Percentiles rank a stretch among this genome's conserved stretches.
Evolutionary conservation across 2,329 filamentous ascomycete species (phyloP).

Genomic region (Lachnellula suecica): DNA sequence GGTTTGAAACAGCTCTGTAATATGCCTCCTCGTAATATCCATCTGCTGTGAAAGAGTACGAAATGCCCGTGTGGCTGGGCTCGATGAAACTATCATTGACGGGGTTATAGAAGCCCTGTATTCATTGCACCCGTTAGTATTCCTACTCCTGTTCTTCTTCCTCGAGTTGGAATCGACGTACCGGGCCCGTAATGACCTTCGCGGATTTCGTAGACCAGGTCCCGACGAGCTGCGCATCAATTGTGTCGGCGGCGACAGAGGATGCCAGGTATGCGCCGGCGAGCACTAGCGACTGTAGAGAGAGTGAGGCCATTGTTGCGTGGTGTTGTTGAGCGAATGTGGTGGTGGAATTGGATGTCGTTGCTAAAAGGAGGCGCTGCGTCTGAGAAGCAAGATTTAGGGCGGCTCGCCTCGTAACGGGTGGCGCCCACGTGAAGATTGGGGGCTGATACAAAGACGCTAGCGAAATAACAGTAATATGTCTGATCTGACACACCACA

Average conservation of each 20-base stretch:
- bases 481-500: too few relatives aligned
- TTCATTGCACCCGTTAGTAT: too few relatives aligned
- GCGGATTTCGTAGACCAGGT: slow-evolving; percentile 73
- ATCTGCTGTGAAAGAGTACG: slow-evolving; percentile 70
- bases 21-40: slow-evolving; percentile 69
- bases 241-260: slow-evolving; percentile 38
- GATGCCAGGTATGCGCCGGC: slow-evolving; percentile 26
- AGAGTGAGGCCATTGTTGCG: slow-evolving; percentile 30
- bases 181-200: slow-evolving; percentile 67
- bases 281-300: slow-evolving; percentile 37
- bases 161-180: slow-evolving; percentile 41
- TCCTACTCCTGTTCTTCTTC: too few relatives aligned
- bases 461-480: too few relatives aligned
- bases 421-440: too few relatives aligned
- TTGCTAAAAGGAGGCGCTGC: background rate
- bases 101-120: slow-evolving; percentile 68
- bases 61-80: slow-evolving; percentile 65
- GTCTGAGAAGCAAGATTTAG: slow-evolving; percentile 13
- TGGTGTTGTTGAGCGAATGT: slow-evolving; percentile 4
- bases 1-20: slow-evolving; percentile 68
- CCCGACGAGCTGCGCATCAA: slow-evolving; percentile 55
- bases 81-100: slow-evolving; percentile 65
- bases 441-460: too few relatives aligned
- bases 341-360: background rate
- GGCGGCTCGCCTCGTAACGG: too few relatives aligned